Percentiles rank a stretch among this genome's conserved stretches.
These are phyloP conservation scores for Nicotiana noctiflora DNA, from an alignment of 257 asterid genomes.

Conservation along the genomic window DNA sequence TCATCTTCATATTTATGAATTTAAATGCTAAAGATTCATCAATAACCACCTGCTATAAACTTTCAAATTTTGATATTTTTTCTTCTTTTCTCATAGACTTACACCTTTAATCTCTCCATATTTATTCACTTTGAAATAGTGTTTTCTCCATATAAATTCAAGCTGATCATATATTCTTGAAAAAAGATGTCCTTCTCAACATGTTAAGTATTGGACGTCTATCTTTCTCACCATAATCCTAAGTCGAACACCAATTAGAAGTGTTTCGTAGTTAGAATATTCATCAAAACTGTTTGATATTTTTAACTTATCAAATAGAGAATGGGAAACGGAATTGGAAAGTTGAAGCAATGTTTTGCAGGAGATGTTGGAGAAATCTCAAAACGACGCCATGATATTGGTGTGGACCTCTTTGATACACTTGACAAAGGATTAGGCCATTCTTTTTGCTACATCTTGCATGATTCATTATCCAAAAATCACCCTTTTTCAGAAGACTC, in stretches of 20 bases:
- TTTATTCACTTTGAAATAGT: neutral
- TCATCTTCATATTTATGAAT: neutral
- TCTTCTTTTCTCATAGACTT: neutral
- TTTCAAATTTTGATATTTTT: neutral
- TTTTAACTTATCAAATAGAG: neutral
- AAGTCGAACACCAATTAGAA: too few relatives aligned
- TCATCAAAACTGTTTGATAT: neutral
- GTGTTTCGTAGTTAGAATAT: neutral
- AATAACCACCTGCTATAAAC: neutral
- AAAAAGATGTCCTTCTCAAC: neutral
- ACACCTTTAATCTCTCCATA: neutral
- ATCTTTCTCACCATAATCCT: neutral
- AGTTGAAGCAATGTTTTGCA: conserved; percentile 55
- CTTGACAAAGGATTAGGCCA: conserved; percentile 82
- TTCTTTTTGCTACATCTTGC: conserved; percentile 79
- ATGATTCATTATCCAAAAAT: conserved; percentile 42
- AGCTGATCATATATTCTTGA: neutral
- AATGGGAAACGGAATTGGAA: conserved; percentile 76
- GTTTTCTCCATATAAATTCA: neutral
- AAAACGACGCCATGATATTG: conserved; percentile 54
- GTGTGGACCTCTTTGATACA: conserved; percentile 31
- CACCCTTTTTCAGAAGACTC: conserved; percentile 35
- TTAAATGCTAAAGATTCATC: neutral
- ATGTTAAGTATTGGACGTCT: neutral
- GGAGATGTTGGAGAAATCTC: conserved; percentile 82